phyloP scores from a whole-genome alignment of 352 stramenopile genomes.

The Phytopythium aichiense region DNA sequence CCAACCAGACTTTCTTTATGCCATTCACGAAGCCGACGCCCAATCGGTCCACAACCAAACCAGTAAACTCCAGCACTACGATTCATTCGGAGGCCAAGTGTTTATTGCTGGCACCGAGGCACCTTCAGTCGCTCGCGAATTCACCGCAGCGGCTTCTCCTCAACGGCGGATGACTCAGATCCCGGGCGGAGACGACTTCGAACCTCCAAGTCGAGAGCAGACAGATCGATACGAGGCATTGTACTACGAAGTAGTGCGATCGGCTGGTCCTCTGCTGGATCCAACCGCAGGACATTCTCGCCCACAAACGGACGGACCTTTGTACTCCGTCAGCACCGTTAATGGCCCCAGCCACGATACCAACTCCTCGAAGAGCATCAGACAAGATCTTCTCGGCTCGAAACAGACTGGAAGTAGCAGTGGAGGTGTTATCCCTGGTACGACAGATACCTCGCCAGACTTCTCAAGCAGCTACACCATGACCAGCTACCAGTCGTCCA shows the following conservation, averaged over 20 bases:
- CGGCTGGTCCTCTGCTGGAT: not conserved
- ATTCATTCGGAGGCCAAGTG: not conserved
- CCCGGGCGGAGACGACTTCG: not conserved
- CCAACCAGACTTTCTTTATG: not conserved
- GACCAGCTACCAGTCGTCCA: slow-evolving; percentile 8
- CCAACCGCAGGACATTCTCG: not conserved
- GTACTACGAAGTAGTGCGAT: not conserved
- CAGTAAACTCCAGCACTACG: not conserved
- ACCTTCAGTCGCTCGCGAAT: not conserved
- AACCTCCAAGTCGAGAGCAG: not conserved
- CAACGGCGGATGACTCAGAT: not conserved
- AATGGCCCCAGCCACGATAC: not conserved
- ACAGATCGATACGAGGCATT: not conserved
- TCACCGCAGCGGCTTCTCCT: not conserved
- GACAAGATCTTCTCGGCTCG: not conserved
- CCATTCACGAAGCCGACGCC: not conserved
- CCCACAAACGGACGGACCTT: not conserved
- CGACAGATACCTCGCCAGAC: slow-evolving; percentile 1
- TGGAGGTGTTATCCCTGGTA: not conserved
- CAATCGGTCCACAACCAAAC: not conserved
- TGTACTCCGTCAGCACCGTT: not conserved
- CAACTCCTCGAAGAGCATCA: not conserved
- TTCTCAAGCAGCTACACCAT: slow-evolving; percentile 18
- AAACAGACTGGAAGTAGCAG: not conserved
- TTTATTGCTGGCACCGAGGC: not conserved